Base-by-base conservation (phyloP, 345 rosid species). In the Eucalyptus leucophloia region DNA sequence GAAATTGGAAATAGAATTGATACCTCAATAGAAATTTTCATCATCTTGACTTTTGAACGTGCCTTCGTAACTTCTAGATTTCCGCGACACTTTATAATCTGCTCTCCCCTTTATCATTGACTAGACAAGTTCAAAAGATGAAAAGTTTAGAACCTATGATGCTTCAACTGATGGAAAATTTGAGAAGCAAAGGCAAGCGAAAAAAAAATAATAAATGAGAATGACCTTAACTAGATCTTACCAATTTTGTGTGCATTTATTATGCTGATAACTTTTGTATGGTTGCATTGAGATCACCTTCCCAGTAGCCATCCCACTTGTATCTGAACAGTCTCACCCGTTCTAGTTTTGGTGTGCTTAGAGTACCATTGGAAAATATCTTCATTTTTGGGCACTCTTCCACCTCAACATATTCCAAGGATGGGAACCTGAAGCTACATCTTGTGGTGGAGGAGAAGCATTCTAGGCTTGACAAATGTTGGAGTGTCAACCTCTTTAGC, bases 401-500 rank as follows among this genome's bases (percentile, higher is more conserved):
- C 72, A 62, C 34, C 2, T 7, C 1, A 30, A 62, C 2, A 1
- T 0, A 0, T 0, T 1, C 0, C 32, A 60, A 26, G 72, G 34
- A 30, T 30, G 72, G 72, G 0, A 30, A 65, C 9, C 0, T 30
- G 1, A 65, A 65, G 3, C 0, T 65, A 0, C 37, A 30, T 0
- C 1, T 2, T 62, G 34, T 2, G 69, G 69, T 7, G 19, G 72
- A 62, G 72, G 72, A 62, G 72, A 62, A 62, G 72, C 34, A 14
- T 30, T 2, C 19, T 62, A 62, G 9, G 34, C 2, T 62, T 1
- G 34, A 1, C 34, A 62, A 0, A 4, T 62, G 0, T 30, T 30
- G 9, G 9, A 62, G 18, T 0, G 0, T 30, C 37, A 65, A 14
- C 0, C 1, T 0, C 0, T 0, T 0, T n/a, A 65, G 19, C 19